Evolutionary conservation across 2,329 filamentous ascomycete species (phyloP).

Genomic region (Alternaria conjuncta): DNA sequence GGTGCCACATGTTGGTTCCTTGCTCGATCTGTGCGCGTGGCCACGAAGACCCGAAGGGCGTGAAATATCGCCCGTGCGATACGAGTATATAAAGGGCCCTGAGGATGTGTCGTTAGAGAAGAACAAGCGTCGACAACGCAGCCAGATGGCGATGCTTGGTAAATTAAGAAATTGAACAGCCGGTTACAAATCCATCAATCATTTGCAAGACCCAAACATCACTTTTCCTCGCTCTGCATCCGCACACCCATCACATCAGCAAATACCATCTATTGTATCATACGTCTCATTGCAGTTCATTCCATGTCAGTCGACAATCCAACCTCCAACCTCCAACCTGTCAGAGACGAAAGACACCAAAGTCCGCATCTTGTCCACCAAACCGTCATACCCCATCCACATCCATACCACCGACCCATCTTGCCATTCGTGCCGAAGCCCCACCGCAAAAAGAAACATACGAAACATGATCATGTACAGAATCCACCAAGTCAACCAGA

Average conservation of each 20-base stretch:
- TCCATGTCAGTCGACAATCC: neutral
- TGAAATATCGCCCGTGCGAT: neutral
- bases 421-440: neutral
- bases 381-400: neutral
- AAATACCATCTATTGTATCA: neutral
- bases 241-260: neutral
- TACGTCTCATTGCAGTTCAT: neutral
- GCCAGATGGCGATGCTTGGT: neutral
- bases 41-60: neutral
- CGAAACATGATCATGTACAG: conserved; percentile 3
- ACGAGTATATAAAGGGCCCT: neutral
- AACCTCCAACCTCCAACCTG: neutral
- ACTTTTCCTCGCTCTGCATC: neutral
- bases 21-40: neutral
- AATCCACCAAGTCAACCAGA: neutral
- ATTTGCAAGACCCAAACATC: neutral
- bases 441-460: neutral
- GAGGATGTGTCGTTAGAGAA: neutral
- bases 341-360: neutral
- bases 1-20: neutral
- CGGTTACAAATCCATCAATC: neutral
- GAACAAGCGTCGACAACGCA: accelerated
- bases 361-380: neutral
- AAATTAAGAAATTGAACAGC: accelerated
- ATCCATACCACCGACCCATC: neutral